Base-by-base conservation (phyloP, 257 asterid genomes). In the Penstemon barbatus region DNA sequence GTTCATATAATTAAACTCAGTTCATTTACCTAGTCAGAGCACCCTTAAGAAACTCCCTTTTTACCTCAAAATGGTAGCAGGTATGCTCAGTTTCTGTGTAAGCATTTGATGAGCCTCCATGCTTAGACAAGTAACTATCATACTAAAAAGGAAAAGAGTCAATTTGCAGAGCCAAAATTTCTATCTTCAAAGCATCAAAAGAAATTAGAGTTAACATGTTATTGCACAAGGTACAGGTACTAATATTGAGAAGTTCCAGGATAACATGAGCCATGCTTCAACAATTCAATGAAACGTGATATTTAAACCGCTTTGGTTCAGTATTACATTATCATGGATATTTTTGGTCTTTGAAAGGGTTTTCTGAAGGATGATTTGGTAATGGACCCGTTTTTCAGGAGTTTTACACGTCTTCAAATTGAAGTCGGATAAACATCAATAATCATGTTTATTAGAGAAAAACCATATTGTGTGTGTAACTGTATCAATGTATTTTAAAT, bases 61-160 rank as follows among this genome's bases (percentile, higher is more conserved):
- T 89, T 66, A 94, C 97, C 61, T 94, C 99, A 83, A 94, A 94
- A 78, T 94, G 95, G 82, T 94, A 94, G 84, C 97, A 91, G 38
- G 99, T 91, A 75, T 89, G 84, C 90, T 94, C 97, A 7, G 99
- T 91, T 78, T 94, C 99, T n/a, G 99, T 94, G 79, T 89, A 91
- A 12, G 97, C 99, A 82, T 94, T 94, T 59, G 99, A 94, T n/a
- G 96, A 84, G 15, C 99, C 99, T 71, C 99, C 99, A 76, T 85
- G 99, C 87, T 91, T 89, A 68, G 99, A 91, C 89, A 94, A 81
- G 87, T 81, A 94, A 86, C 97, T 94, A 60, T 89, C 99, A 84
- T 94, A 94, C 99, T 94, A 84, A 74, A 76, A 79, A 77, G 75
- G 65, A 63, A 66, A 81, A 76, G 70, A 65, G 88, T 82, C 84